These are phyloP conservation scores for Chalaropsis thielavioides DNA, from an alignment of 2,329 filamentous ascomycete genomes.

Conservation along the genomic window DNA sequence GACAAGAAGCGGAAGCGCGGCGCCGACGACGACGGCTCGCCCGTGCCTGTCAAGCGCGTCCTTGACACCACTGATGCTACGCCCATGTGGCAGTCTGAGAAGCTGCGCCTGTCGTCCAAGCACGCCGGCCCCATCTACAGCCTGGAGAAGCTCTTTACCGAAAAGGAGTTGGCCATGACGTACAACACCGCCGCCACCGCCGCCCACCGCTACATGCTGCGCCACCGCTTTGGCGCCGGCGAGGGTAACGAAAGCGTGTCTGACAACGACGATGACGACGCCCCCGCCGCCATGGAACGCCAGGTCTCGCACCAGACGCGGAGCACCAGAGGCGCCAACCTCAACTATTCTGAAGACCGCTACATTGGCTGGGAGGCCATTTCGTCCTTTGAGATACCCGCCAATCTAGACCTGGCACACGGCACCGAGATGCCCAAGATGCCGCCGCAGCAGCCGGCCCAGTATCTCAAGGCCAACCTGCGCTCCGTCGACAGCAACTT, in stretches of 20 bases:
- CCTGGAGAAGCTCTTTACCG: constrained; percentile 56
- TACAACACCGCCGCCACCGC: constrained; percentile 49
- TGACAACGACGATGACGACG: constrained; percentile 39
- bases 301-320: constrained; percentile 50
- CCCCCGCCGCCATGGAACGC: constrained; percentile 47
- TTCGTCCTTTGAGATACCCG: constrained; percentile 42
- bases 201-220: constrained; percentile 46
- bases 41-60: constrained; percentile 40
- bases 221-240: constrained; percentile 31
- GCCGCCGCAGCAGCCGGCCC: constrained; percentile 41
- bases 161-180: constrained; percentile 52
- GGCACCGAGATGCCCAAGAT: constrained; percentile 42
- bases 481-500: constrained; percentile 42
- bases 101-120: constrained; percentile 37
- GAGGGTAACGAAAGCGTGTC: constrained; percentile 37
- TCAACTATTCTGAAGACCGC: constrained; percentile 44
- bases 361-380: constrained; percentile 46
- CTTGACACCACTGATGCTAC: constrained; percentile 45
- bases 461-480: constrained; percentile 44
- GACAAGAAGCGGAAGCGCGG: constrained; percentile 50
- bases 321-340: constrained; percentile 43
- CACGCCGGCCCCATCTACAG: constrained; percentile 48
- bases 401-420: constrained; percentile 43
- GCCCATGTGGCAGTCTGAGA: constrained; percentile 48
- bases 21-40: constrained; percentile 48